Conservation (phyloP, 768 basidiomycete genomes). For the Melanogaster broomeanus region DNA sequence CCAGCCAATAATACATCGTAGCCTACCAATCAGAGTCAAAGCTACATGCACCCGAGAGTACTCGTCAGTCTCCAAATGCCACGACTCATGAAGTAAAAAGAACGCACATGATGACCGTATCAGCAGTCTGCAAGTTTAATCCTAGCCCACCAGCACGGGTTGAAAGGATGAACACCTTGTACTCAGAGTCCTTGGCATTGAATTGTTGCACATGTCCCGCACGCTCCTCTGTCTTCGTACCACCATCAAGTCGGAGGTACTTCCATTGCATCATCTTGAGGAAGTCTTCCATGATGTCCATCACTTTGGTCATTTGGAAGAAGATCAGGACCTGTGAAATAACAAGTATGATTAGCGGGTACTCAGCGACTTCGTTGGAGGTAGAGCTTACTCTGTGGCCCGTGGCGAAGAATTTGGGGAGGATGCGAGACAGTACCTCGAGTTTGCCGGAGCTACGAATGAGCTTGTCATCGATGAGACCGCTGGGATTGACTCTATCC, state of each 20-base stretch:
- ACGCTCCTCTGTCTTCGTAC: slow-evolving; percentile 94
- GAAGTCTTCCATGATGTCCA: slow-evolving; percentile 98
- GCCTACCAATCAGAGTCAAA: slow-evolving; percentile 76
- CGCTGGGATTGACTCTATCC: slow-evolving; percentile 85
- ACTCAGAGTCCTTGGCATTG: slow-evolving; percentile 87
- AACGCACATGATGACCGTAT: slow-evolving; percentile 91
- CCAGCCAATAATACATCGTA: background rate
- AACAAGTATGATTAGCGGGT: slow-evolving; percentile 5
- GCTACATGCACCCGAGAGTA: slow-evolving; percentile 35
- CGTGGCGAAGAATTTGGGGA: slow-evolving; percentile 93
- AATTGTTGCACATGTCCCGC: slow-evolving; percentile 83
- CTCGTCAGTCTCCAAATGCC: slow-evolving; percentile 9
- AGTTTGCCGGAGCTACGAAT: slow-evolving; percentile 91
- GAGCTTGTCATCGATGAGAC: slow-evolving; percentile 81
- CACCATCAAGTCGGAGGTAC: slow-evolving; percentile 92
- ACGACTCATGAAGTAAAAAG: background rate
- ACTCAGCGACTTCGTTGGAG: background rate
- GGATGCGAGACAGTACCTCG: slow-evolving; percentile 84
- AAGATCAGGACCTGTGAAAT: slow-evolving; percentile 84
- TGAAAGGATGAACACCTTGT: slow-evolving; percentile 90
- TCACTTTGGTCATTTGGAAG: slow-evolving; percentile 99
- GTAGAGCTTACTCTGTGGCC: slow-evolving; percentile 73
- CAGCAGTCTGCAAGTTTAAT: slow-evolving; percentile 93
- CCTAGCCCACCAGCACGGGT: slow-evolving; percentile 93
- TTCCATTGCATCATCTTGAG: slow-evolving; percentile 85